Percentiles rank a stretch among this genome's conserved stretches.
Conservation (phyloP, 1,139 yeast species). For the Protomyces arabidopsidicola region DNA sequence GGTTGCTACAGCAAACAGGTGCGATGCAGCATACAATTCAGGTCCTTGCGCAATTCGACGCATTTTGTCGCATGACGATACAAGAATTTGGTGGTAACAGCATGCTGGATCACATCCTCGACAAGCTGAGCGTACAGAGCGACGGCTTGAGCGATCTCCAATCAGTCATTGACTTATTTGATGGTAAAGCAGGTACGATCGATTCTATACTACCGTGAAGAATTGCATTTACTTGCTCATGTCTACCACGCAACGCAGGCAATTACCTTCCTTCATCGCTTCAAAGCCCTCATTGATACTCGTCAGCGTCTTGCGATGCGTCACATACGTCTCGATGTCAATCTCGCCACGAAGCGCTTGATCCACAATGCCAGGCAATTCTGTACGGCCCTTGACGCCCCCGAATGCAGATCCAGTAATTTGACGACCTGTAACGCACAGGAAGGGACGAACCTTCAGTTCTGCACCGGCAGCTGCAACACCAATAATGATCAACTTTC, state of each 20-base stretch:
- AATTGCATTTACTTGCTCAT: conserved; percentile 34
- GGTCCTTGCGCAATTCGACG: conserved; percentile 15
- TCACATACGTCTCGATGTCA: conserved; percentile 91
- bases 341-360: conserved; percentile 77
- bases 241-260: conserved; percentile 84
- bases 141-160: conserved; percentile 3
- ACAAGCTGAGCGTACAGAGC: conserved; percentile 3
- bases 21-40: conserved; percentile 44
- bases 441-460: conserved; percentile 95
- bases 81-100: conserved; percentile 5
- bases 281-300: conserved; percentile 86
- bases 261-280: conserved; percentile 89
- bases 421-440: conserved; percentile 95
- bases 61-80: conserved; percentile 4
- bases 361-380: conserved; percentile 84
- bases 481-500: conserved; percentile 87
- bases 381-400: conserved; percentile 96
- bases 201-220: background rate
- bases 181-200: background rate
- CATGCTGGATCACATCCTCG: conserved; percentile 3
- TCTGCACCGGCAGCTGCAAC: conserved; percentile 99
- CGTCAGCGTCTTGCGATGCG: conserved; percentile 75
- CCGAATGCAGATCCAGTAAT: conserved; percentile 99
- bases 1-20: conserved; percentile 44
- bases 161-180: background rate